Percentiles rank a stretch among this genome's conserved stretches.
phyloP scores from a whole-genome alignment of 192 early-diverging fungal genomes.

The Umbelopsis sp. region DNA sequence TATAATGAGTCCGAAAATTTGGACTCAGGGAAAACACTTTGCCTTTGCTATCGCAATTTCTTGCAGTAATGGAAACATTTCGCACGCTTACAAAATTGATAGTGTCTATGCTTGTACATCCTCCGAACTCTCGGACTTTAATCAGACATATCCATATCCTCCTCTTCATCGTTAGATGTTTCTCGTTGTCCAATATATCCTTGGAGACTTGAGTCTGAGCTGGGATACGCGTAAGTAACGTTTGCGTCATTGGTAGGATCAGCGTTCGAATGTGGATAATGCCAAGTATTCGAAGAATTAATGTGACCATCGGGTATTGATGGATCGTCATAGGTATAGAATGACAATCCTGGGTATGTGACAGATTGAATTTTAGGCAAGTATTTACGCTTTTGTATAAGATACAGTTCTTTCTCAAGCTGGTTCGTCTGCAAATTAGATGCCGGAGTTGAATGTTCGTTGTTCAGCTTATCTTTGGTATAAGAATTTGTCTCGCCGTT shows the following conservation, averaged over 20 bases:
- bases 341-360: conserved; percentile 9
- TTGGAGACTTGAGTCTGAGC: neutral
- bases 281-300: neutral
- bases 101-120: conserved; percentile 12
- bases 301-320: neutral
- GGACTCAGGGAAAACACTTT: conserved; percentile 14
- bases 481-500: neutral
- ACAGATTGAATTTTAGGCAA: conserved; percentile 18
- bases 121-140: conserved; percentile 19
- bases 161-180: neutral
- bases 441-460: neutral
- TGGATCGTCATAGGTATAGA: neutral
- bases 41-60: conserved; percentile 13
- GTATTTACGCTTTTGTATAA: conserved; percentile 21
- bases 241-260: neutral
- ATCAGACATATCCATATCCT: conserved; percentile 19
- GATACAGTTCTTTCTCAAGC: neutral
- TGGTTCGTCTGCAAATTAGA: neutral
- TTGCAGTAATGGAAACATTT: conserved; percentile 5
- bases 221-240: neutral
- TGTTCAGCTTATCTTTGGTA: neutral
- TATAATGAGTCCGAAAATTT: conserved; percentile 9
- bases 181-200: neutral
- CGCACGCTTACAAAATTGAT: conserved; percentile 17
- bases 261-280: too few species aligned